Base-by-base conservation (phyloP, 139 green algal species). In the Zygnema cylindricum region DNA sequence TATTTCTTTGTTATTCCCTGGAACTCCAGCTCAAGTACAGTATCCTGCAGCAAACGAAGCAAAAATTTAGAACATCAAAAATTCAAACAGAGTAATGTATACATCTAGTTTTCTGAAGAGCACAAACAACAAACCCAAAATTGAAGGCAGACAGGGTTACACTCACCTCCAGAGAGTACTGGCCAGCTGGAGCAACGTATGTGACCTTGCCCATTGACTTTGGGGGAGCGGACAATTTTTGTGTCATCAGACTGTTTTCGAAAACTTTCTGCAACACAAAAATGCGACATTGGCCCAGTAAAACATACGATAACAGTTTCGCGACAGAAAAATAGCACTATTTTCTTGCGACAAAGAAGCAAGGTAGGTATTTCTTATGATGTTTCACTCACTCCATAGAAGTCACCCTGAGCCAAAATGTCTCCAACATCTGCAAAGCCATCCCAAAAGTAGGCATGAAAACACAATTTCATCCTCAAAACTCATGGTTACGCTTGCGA, bases 21-120 rank as follows among this genome's bases (percentile, higher is more conserved):
- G 94, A 99, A 99, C 90, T 99, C 97, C 33, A 99, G 90, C 93
- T 99, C 97, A 55, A 99, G 96, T 35, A 99, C 95, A 54, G 84
- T 76, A 23, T 94, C 92, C 42, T 91, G 81, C 36, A 81, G n/a
- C 7, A 7, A 63, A 63, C 49, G 16, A 16, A 63, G 16, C 49
- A n/a, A n/a, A n/a, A n/a, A n/a, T n/a, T n/a, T n/a, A n/a, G n/a
- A n/a, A n/a, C n/a, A n/a, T n/a, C n/a, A n/a, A n/a, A n/a, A n/a
- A n/a, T n/a, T n/a, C n/a, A n/a, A n/a, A n/a, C n/a, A n/a, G n/a
- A n/a, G n/a, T n/a, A n/a, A n/a, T n/a, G n/a, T n/a, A n/a, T n/a
- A n/a, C n/a, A n/a, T n/a, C n/a, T n/a, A n/a, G n/a, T n/a, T n/a
- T n/a, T n/a, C n/a, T n/a, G n/a, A n/a, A n/a, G n/a, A 25, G 25